Percentiles rank a stretch among this genome's conserved stretches.
Conservation (phyloP, 306 rosid species). For the Geum urbanum region DNA sequence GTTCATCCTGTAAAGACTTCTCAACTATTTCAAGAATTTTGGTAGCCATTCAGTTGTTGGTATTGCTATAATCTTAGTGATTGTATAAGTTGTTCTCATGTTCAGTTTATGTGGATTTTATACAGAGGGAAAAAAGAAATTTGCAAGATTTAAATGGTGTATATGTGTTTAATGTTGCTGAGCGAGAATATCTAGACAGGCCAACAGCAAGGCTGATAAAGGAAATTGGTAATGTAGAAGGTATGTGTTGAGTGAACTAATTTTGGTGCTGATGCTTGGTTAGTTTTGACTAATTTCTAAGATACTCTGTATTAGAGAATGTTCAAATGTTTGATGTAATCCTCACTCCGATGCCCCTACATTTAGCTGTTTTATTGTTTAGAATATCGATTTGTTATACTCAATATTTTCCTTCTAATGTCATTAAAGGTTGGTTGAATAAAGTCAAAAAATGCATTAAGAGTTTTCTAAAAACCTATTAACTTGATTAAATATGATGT, state of each 20-base stretch:
- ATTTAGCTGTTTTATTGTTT: not conserved
- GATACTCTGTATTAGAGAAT: not conserved
- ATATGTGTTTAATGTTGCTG: conserved; percentile 63
- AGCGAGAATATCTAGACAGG: conserved; percentile 74
- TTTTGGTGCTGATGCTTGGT: not conserved
- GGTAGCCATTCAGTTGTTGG: not conserved
- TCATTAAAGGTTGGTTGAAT: not conserved
- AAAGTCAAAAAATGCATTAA: not conserved
- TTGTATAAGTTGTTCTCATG: not conserved
- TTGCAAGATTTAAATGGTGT: conserved; percentile 74
- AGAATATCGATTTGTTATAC: not conserved
- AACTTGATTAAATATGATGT: not conserved
- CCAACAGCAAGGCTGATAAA: conserved; percentile 85
- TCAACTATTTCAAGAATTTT: not conserved
- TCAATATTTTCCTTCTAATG: not conserved
- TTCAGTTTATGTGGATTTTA: not conserved
- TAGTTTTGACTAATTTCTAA: not conserved
- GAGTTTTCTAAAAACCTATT: not conserved
- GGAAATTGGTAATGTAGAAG: conserved; percentile 59
- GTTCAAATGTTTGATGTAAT: not conserved
- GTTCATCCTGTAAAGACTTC: not conserved
- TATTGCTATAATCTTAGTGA: not conserved
- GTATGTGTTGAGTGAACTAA: conserved; percentile 33
- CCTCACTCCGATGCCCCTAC: not conserved
- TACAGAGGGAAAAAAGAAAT: conserved; percentile 81